Evolutionary conservation across 148 eudicot genomes (phyloP).

Genomic region (Bassia scoparia): DNA sequence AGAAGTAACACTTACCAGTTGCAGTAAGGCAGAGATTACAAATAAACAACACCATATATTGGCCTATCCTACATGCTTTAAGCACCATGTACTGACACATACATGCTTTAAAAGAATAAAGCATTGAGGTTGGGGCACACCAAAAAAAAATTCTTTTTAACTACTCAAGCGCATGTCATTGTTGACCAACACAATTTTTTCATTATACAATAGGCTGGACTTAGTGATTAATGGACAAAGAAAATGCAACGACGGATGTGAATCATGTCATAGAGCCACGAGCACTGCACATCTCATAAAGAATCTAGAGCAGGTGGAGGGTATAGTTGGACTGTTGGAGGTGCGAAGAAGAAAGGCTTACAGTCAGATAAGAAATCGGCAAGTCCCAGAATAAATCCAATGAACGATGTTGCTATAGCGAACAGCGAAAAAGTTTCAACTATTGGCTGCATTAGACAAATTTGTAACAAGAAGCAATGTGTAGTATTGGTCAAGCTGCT

Average conservation of each 20-base stretch:
- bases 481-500: background rate
- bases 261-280: background rate
- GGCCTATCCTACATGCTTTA: background rate
- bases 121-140: background rate
- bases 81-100: background rate
- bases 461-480: constrained; percentile 11
- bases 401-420: constrained; percentile 90
- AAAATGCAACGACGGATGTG: background rate
- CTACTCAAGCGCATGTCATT: background rate
- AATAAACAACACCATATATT: background rate
- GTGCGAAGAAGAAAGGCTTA: constrained; percentile 35
- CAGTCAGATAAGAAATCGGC: constrained; percentile 89
- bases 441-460: constrained; percentile 62
- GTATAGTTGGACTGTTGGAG: background rate
- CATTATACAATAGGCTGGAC: background rate
- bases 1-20: background rate
- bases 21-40: background rate
- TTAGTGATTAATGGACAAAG: background rate
- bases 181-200: no score
- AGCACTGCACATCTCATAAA: background rate
- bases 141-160: background rate
- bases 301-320: background rate
- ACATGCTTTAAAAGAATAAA: background rate
- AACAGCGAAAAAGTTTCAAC: constrained; percentile 77
- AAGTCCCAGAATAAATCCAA: constrained; percentile 88